Evolutionary conservation across 768 basidiomycete species (phyloP).

Genomic region (Pulveroboletus sp.): DNA sequence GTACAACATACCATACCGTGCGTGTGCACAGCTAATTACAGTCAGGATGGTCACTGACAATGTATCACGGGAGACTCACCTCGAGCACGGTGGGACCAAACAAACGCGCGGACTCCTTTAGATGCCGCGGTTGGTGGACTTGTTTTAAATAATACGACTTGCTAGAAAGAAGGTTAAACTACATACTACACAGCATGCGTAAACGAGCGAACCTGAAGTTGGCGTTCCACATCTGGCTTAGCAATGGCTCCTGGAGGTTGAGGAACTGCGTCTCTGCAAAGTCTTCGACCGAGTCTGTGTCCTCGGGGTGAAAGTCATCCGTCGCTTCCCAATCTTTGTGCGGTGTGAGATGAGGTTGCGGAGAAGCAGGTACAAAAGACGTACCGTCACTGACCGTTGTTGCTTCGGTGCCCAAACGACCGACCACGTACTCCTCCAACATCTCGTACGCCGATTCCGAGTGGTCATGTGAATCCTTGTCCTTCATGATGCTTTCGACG

Average conservation of each 20-base stretch:
- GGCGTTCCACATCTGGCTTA: conserved; percentile 81
- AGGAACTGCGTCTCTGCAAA: conserved; percentile 88
- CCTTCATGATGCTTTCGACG: conserved; percentile 75
- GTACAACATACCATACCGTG: conserved; percentile 93
- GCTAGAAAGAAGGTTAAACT: conserved; percentile 34
- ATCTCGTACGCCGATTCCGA: conserved; percentile 89
- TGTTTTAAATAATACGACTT: conserved; percentile 96
- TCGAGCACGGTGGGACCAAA: conserved; percentile 83
- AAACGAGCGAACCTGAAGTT: conserved; percentile 65
- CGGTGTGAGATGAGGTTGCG: conserved; percentile 6
- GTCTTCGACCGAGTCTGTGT: conserved; percentile 77
- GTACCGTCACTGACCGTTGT: conserved; percentile 74
- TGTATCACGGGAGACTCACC: conserved; percentile 35
- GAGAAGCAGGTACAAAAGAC: conserved; percentile 23
- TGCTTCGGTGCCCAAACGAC: conserved; percentile 72
- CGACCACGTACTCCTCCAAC: conserved; percentile 83
- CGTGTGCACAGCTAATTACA: conserved; percentile 62
- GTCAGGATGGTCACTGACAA: background rate
- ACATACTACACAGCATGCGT: background rate
- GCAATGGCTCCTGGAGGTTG: conserved; percentile 79
- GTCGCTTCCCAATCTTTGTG: conserved; percentile 78
- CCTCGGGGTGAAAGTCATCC: conserved; percentile 88
- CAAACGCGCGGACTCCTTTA: conserved; percentile 76
- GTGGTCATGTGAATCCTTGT: conserved; percentile 79
- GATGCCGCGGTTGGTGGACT: conserved; percentile 93